Evolutionary conservation across 2,329 filamentous ascomycete species (phyloP), one percentile per base, ranked within the genome.

Genomic region (Stylonectria norvegica): DNA sequence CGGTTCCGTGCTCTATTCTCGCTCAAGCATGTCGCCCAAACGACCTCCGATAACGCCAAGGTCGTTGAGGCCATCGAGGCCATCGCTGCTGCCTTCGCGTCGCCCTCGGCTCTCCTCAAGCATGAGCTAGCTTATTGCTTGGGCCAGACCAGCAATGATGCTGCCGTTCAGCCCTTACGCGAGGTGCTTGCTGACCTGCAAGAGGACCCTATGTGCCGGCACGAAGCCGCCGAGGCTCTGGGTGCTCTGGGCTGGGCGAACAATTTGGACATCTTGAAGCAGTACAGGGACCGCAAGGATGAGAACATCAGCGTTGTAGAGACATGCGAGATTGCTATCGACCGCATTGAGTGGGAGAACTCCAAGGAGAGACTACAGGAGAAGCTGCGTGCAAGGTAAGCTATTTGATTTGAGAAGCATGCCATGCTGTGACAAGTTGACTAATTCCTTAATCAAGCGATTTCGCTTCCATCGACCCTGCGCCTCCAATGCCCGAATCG

Each of bases 1-100:
- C 89, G 93, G 49, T 98, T 97, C 70, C 89, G 93, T 57, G 91
- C 93, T 30, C 86, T 98, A 55, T 98, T 98, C 73, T 96, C 91
- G 14, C 82, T 98, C 45, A 98, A 98, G 72, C 87, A 97, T 64
- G 73, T 97, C 45, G 91, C 93, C 34, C 83, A 79, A 43, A 78
- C 83, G 50, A 65, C 70, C 14, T 69, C 81, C 6, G 80, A 82
- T 29, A 78, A 85, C 14, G 81, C 84, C 52, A 61, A 67, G 20
- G 66, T 71, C 20, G 46, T 60, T 34, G 72, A 71, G 8, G 79
- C 81, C 35, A 79, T 85, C 53, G 75, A 83, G 41, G 90, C 93
- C 29, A 98, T 98, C 55, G 89, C 91, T 3, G 89, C 89, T 6
- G 91, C 76, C 2, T 93, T 98, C 55, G 58, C 72, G 0, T 95